Percentiles rank a stretch among this genome's conserved stretches.
These are phyloP conservation scores for Saururus chinensis DNA, from an alignment of 164 flowering plant species.

Conservation along the genomic window DNA sequence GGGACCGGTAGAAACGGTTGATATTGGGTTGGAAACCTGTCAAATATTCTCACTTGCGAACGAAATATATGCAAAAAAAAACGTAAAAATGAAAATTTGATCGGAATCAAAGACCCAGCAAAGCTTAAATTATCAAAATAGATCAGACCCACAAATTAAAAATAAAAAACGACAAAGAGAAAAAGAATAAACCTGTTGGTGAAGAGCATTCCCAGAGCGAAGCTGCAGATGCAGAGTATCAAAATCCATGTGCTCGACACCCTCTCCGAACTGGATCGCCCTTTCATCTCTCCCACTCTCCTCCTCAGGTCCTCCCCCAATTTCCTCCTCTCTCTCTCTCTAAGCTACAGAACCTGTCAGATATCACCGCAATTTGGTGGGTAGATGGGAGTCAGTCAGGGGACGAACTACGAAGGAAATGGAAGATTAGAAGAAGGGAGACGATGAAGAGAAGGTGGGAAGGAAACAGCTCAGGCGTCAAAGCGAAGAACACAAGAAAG, in stretches of 20 bases:
- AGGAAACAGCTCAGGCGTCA: no score
- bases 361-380: not conserved
- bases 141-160: constrained; percentile 6
- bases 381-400: not conserved
- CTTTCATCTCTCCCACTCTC: constrained; percentile 14
- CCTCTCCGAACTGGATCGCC: constrained; percentile 21
- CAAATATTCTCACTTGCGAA: no score
- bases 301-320: not conserved
- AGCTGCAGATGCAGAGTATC: constrained; percentile 45
- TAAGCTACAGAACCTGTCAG: not conserved
- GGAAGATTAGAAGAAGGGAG: not conserved
- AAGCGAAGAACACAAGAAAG: no score
- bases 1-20: no score
- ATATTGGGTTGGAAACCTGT: no score
- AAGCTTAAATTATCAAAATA: not conserved
- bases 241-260: constrained; percentile 57
- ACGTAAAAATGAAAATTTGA: not conserved
- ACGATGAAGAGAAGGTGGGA: no score
- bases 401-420: not conserved
- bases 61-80: not conserved
- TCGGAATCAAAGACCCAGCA: not conserved
- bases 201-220: constrained; percentile 58
- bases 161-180: not conserved
- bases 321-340: not conserved
- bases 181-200: constrained; percentile 41